These are phyloP conservation scores for Serpula lacrymans DNA, from an alignment of 768 basidiomycete species.

Conservation along the genomic window DNA sequence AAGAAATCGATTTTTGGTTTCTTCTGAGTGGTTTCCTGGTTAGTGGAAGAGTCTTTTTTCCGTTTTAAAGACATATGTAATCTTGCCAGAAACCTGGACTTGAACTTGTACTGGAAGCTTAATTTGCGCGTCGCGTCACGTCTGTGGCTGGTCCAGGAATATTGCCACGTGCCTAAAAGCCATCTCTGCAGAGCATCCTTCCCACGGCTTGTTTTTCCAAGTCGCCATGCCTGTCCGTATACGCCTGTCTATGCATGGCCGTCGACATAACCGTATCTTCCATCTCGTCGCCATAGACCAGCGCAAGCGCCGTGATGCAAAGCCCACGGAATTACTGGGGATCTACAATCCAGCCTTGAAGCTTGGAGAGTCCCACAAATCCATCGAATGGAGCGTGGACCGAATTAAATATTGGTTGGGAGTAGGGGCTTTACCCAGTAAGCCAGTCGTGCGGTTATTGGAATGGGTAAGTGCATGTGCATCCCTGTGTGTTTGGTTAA, in stretches of 20 bases:
- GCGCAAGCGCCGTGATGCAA: constrained; percentile 70
- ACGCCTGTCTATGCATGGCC: constrained; percentile 81
- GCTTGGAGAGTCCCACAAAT: constrained; percentile 56
- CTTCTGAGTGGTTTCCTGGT: no score
- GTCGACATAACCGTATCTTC: constrained; percentile 69
- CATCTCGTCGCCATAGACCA: constrained; percentile 84
- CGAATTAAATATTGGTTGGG: constrained; percentile 89
- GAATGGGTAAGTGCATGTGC: constrained; percentile 60
- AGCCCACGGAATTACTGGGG: constrained; percentile 85
- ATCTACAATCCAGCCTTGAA: constrained; percentile 71
- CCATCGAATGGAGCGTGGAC: constrained; percentile 85
- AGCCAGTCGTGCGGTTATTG: constrained; percentile 71
- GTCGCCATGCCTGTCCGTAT: constrained; percentile 78
- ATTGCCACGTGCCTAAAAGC: no score
- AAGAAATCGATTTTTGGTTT: constrained; percentile 2
- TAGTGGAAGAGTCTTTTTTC: no score
- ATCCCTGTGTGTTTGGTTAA: not conserved
- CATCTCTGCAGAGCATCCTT: not conserved
- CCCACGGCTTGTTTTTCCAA: constrained; percentile 1
- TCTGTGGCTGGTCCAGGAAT: no score
- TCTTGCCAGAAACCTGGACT: no score
- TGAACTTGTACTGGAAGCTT: no score
- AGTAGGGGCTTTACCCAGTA: constrained; percentile 80
- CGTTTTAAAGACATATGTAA: no score
- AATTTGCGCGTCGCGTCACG: no score